phyloP scores from a whole-genome alignment of 768 basidiomycete genomes.

The Lanmaoa pseudosensibilis region DNA sequence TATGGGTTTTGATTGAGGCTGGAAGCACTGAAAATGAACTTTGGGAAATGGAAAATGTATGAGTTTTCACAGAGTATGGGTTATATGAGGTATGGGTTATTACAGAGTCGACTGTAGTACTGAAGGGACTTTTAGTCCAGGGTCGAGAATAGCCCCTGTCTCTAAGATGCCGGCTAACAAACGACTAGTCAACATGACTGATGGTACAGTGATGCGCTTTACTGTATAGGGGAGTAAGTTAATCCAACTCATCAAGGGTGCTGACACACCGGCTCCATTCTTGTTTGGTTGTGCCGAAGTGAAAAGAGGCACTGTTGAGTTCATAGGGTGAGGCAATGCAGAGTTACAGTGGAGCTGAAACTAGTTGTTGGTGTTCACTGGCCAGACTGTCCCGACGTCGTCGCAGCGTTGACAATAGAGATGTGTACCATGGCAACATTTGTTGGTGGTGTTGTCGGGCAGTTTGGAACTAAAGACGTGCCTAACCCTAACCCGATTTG shows the following conservation, averaged over 20 bases:
- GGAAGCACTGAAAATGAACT: too few relatives aligned
- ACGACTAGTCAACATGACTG: background rate
- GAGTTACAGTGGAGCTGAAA: background rate
- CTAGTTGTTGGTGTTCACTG: background rate
- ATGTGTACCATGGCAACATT: constrained; percentile 14
- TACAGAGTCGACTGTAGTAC: too few relatives aligned
- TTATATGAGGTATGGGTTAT: too few relatives aligned
- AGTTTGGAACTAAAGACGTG: background rate
- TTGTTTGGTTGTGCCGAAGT: background rate
- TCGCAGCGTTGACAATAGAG: background rate
- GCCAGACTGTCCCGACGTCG: background rate
- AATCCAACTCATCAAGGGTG: constrained; percentile 15
- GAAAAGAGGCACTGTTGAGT: background rate
- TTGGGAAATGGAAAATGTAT: too few relatives aligned
- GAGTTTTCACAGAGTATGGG: too few relatives aligned
- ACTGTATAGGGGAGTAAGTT: background rate
- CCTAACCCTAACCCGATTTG: constrained; percentile 25
- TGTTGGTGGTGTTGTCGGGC: background rate
- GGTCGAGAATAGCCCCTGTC: background rate
- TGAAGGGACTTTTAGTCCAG: background rate
- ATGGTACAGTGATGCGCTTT: background rate
- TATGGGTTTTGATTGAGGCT: too few relatives aligned
- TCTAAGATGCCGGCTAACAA: constrained; percentile 14
- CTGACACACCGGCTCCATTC: background rate
- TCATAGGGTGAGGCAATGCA: constrained; percentile 8